Base-by-base conservation (phyloP, 805 yeast species). In the Sugiyamaella mastotermitis region DNA sequence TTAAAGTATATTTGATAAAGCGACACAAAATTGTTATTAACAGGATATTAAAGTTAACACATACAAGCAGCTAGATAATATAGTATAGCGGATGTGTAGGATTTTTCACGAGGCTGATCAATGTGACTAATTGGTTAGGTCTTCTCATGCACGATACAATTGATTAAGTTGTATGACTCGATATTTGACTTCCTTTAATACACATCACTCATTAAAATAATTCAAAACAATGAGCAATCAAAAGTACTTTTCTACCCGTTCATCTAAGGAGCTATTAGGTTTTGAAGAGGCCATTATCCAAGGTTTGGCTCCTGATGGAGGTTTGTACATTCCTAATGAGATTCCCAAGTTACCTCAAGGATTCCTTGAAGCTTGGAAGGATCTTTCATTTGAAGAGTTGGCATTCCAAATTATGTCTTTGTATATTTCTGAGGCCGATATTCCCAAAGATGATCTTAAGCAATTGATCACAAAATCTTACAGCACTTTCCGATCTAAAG, bases 261-360 rank as follows among this genome's bases (percentile, higher is more conserved):
- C 69, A 9, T 53, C 67, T 9, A 33, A 35, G 20, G 38, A 41
- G 22, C 51, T 57, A 3, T 44, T 53, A 20, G 46, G 61, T 10
- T 64, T 64, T 40, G 70, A 65, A 44, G 64, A 62, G 19, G 67
- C 66, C 5, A 62, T 65, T 14, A 59, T 65, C 15, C 57, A 68
- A 64, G 99, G 99, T 37, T 71, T 92, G 55, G 97, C 97, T 38
- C 78, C 83, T 33, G 99, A 94, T 59, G 98, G 98, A 49, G 99
- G 99, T 28, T 74, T 92, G 28, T 92, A 85, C 61, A 71, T 92
- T 40, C 99, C 98, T 32, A 73, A 92, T 11, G 68, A 59, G 33
- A 83, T 88, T 50, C 96, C 97, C 41, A 60, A 69, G 46, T 70
- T 83, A 21, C 68, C 79, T 4, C 57, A 66, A 9, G 73, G 72